phyloP scores from a whole-genome alignment of 805 yeast genomes.

The Teunomyces cretensis region DNA sequence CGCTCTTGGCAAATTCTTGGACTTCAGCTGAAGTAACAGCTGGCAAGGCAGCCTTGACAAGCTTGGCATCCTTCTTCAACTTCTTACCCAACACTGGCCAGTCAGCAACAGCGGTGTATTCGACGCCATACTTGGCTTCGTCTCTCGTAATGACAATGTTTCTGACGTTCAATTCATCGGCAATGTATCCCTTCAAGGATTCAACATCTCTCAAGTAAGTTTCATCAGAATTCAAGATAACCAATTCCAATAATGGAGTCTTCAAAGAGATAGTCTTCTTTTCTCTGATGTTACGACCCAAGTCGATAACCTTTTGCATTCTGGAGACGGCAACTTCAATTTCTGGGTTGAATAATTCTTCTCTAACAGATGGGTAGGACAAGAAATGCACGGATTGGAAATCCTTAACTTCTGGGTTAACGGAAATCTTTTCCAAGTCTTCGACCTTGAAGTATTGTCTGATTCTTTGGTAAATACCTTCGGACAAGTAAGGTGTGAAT shows the following conservation, averaged over 20 bases:
- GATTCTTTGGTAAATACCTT: slow-evolving; percentile 79
- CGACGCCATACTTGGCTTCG: slow-evolving; percentile 88
- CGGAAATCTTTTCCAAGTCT: slow-evolving; percentile 44
- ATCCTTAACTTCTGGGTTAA: slow-evolving; percentile 52
- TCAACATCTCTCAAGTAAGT: slow-evolving; percentile 75
- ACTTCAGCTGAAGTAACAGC: slow-evolving; percentile 78
- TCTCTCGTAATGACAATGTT: slow-evolving; percentile 84
- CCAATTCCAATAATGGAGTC: slow-evolving; percentile 87
- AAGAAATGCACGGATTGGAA: slow-evolving; percentile 89
- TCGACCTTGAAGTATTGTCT: slow-evolving; percentile 60
- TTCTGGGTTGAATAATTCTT: slow-evolving; percentile 74
- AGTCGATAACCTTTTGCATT: slow-evolving; percentile 95
- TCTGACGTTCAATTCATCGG: slow-evolving; percentile 91
- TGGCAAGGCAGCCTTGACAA: slow-evolving; percentile 93
- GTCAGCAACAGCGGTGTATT: slow-evolving; percentile 93
- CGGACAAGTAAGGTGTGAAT: slow-evolving; percentile 95
- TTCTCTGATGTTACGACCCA: slow-evolving; percentile 96
- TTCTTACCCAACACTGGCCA: slow-evolving; percentile 99
- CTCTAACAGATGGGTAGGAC: slow-evolving; percentile 81
- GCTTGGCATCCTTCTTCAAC: slow-evolving; percentile 88
- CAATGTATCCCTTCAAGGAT: slow-evolving; percentile 72
- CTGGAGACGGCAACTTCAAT: slow-evolving; percentile 88
- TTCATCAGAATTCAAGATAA: slow-evolving; percentile 78
- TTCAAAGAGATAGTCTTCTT: slow-evolving; percentile 91
- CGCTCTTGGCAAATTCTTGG: slow-evolving; percentile 66